Percentiles rank a stretch among this genome's conserved stretches.
Conservation (phyloP, 2,329 filamentous ascomycete genomes). For the Claviceps fusiformis region DNA sequence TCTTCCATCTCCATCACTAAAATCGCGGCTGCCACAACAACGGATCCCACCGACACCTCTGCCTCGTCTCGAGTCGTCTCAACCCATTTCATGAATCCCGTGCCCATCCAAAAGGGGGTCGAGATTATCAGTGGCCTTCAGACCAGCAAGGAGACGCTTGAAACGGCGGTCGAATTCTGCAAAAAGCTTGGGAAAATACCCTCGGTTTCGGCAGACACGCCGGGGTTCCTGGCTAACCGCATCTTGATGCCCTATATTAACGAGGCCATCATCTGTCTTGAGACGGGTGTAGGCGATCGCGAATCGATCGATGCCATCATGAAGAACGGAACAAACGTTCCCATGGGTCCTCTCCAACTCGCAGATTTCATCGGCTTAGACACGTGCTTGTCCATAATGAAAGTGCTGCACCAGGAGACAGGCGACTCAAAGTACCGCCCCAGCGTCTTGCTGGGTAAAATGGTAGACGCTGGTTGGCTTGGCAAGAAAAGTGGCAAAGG, state of each 20-base stretch:
- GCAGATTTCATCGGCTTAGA: conserved; percentile 97
- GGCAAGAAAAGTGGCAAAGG: conserved; percentile 97
- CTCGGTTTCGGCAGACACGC: conserved; percentile 75
- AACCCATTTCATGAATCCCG: conserved; percentile 99
- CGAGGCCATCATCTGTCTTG: conserved; percentile 89
- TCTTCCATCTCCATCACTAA: conserved; percentile 97
- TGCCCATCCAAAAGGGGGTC: conserved; percentile 91
- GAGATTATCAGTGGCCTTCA: conserved; percentile 95
- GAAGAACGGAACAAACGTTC: conserved; percentile 98
- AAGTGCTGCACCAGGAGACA: conserved; percentile 78
- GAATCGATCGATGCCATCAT: conserved; percentile 96
- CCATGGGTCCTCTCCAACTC: conserved; percentile 88
- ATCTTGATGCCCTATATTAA: conserved; percentile 99
- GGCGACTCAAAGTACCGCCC: conserved; percentile 94
- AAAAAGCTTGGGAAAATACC: conserved; percentile 86
- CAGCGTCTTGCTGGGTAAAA: conserved; percentile 74
- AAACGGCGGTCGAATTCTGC: conserved; percentile 74
- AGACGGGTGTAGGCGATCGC: conserved; percentile 77
- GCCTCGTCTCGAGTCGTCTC: conserved; percentile 80
- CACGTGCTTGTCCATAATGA: conserved; percentile 95
- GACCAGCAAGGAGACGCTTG: conserved; percentile 69
- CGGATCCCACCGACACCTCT: conserved; percentile 64
- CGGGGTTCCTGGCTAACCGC: conserved; percentile 89
- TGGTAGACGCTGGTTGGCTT: conserved; percentile 96
- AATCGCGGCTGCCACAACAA: conserved; percentile 76